Base-by-base conservation (phyloP, 352 stramenopile species). In the Blastocystis sp. region DNA sequence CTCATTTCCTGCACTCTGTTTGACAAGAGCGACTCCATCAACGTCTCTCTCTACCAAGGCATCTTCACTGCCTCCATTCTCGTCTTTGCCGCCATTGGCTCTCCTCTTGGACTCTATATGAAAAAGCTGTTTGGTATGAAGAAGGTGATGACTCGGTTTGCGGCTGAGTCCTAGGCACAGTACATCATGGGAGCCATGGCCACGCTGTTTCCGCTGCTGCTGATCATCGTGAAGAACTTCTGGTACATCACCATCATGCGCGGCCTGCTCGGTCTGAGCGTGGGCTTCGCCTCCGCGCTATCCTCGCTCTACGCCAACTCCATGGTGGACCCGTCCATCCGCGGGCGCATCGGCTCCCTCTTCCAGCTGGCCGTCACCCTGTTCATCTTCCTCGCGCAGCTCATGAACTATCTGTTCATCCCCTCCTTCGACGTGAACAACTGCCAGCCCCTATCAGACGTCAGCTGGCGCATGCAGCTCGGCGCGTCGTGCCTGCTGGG, bases 1-100 rank as follows among this genome's bases (percentile, higher is more conserved):
- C 65, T 87, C 17, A 64, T 87, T 87, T 28, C 69, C 21, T 87
- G 65, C n/a, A 87, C 77, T 23, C 41, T 87, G 19, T 60, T 60
- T 43, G 43, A 60, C 21, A 17, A 62, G 17, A 38, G 23, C 40
- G 14, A 56, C 17, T 45, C 48, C 17, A 65, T 56, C 43, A 52
- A 52, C 66, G 40, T 81, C 14, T 81, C 71, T 23, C 48, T 81
- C 21, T 81, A 81, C 66, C 71, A 81, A 64, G 74, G 74, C 41
- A 23, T 84, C 34, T 87, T 87, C n/a, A 87, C 62, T 23, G 38
- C 77, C 2, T 38, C 48, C 2, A 87, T 87, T 23, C 59, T 87
- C 17, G 65, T 87, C 10, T 78, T 87, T 77, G 77, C 77, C 2
- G 52, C 77, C 23, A 64, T 87, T 76, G 77, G 77, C 23, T 87